Conservation (phyloP, 768 basidiomycete genomes). For the Agrocybe pediades region DNA sequence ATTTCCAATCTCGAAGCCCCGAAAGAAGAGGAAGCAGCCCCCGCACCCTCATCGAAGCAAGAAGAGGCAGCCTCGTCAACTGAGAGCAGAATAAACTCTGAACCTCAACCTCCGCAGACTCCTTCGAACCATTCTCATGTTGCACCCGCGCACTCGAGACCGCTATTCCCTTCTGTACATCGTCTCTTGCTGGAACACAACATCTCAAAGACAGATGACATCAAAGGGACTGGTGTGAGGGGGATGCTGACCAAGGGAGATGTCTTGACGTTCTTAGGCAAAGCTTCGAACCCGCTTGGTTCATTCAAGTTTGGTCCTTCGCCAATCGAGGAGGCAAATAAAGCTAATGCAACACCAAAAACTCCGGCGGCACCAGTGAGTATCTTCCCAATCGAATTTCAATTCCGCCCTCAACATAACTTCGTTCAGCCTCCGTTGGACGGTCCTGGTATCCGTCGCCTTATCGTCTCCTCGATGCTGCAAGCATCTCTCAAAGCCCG, state of each 20-base stretch:
- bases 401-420: background rate
- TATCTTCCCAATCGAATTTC: background rate
- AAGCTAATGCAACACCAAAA: constrained; percentile 22
- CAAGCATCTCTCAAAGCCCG: constrained; percentile 54
- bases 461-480: constrained; percentile 65
- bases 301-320: constrained; percentile 59
- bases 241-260: constrained; percentile 98
- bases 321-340: constrained; percentile 32
- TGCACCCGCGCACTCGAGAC: constrained; percentile 55
- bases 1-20: constrained; percentile 80
- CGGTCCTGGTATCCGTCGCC: constrained; percentile 60
- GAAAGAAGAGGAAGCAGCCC: constrained; percentile 38
- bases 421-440: constrained; percentile 49
- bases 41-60: constrained; percentile 28
- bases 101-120: constrained; percentile 25
- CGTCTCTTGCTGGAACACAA: constrained; percentile 73
- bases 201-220: constrained; percentile 59
- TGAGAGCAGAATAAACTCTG: constrained; percentile 28
- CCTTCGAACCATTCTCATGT: constrained; percentile 34
- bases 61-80: constrained; percentile 15
- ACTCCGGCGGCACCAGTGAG: constrained; percentile 29
- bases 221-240: constrained; percentile 87
- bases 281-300: constrained; percentile 75
- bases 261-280: constrained; percentile 83
- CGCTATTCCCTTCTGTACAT: constrained; percentile 89